These are phyloP conservation scores for Aspergillus cavernicola DNA, from an alignment of 495 filamentous ascomycete species.

Conservation along the genomic window DNA sequence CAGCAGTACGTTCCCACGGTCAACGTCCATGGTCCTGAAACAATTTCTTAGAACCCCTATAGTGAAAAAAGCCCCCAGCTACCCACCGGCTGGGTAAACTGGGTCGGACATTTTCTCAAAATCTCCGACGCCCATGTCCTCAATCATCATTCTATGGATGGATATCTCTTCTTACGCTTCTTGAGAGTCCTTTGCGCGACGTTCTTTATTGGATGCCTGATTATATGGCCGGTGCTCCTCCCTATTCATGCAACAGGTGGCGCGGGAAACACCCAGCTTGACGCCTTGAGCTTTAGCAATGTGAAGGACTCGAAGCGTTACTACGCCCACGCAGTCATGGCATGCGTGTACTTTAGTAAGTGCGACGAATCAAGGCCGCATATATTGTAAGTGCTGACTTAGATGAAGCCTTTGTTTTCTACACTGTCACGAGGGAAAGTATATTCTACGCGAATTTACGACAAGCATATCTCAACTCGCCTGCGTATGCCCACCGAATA, in stretches of 20 bases:
- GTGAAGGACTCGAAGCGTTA: slow-evolving; percentile 47
- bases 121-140: slow-evolving; percentile 59
- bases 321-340: slow-evolving; percentile 59
- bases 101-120: slow-evolving; percentile 59
- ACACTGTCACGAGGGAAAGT: slow-evolving; percentile 61
- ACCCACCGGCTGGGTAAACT: slow-evolving; percentile 52
- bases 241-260: slow-evolving; percentile 74
- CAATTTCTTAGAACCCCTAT: background rate
- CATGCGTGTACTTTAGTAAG: slow-evolving; percentile 55
- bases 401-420: slow-evolving; percentile 57
- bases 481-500: slow-evolving; percentile 59
- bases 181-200: slow-evolving; percentile 66
- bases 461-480: slow-evolving; percentile 69
- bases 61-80: slow-evolving; percentile 39
- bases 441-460: slow-evolving; percentile 66
- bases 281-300: slow-evolving; percentile 65
- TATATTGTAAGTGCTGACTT: slow-evolving; percentile 8
- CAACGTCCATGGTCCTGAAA: background rate
- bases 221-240: slow-evolving; percentile 80
- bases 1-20: slow-evolving; percentile 47
- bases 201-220: slow-evolving; percentile 67
- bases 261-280: slow-evolving; percentile 55
- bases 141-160: slow-evolving; percentile 68
- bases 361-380: background rate
- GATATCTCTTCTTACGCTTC: slow-evolving; percentile 80